Conservation (phyloP, 768 basidiomycete genomes). For the Cystobasidium onofrii region DNA sequence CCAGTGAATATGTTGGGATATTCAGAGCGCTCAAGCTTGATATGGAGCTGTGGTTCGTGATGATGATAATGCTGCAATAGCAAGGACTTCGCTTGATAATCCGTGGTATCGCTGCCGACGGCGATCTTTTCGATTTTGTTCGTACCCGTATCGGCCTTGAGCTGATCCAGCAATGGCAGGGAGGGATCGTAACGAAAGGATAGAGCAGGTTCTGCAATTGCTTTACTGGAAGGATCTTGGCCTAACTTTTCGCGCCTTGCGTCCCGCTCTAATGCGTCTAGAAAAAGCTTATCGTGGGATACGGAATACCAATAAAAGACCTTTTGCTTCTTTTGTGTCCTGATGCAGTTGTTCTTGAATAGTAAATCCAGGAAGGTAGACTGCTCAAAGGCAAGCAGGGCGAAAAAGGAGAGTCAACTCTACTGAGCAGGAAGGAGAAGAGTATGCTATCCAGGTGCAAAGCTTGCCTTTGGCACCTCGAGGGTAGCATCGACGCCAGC, state of each 20-base stretch:
- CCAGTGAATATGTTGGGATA: background rate
- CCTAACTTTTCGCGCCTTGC: slow-evolving; percentile 91
- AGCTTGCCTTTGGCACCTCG: slow-evolving; percentile 84
- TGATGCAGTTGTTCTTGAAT: slow-evolving; percentile 93
- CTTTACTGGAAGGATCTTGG: slow-evolving; percentile 68
- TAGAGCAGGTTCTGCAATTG: slow-evolving; percentile 69
- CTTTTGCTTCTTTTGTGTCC: slow-evolving; percentile 97
- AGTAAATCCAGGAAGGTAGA: slow-evolving; percentile 84
- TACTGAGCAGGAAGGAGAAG: no score
- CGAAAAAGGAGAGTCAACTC: no score
- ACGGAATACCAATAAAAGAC: slow-evolving; percentile 99
- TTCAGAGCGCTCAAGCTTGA: background rate
- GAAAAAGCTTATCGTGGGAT: slow-evolving; percentile 90
- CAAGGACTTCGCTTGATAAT: background rate
- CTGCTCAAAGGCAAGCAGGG: slow-evolving; percentile 49
- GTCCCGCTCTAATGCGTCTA: slow-evolving; percentile 91
- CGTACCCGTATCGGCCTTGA: background rate
- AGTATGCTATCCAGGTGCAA: background rate
- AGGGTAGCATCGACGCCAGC: slow-evolving; percentile 84
- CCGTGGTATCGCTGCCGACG: background rate
- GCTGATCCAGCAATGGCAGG: background rate
- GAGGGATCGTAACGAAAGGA: slow-evolving; percentile 71
- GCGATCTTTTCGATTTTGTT: background rate
- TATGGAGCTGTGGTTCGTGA: background rate
- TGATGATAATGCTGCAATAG: background rate